Evolutionary conservation across 768 basidiomycete genomes (phyloP), one percentile per base, ranked within the genome.

Genomic region (Rubroboletus satanas): DNA sequence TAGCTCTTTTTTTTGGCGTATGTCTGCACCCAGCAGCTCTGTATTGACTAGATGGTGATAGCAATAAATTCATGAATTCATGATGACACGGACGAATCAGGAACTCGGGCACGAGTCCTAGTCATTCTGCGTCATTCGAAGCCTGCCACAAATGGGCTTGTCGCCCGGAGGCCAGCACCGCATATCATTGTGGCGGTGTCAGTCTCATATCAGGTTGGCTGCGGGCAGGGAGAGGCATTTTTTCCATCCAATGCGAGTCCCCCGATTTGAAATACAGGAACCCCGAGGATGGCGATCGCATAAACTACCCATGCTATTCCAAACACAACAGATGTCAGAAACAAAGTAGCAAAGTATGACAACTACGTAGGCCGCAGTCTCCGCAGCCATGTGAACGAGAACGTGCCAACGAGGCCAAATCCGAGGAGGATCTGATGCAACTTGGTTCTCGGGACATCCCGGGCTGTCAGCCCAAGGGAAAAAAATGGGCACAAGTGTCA

Each of bases 331-430:
- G 29, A 21, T 0, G 7, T 52, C 51, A 58, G 5, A 59, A 53
- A 56, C 64, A 63, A 51, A 66, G 60, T 17, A 67, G 8, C 62
- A 64, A 37, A 55, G 48, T 18, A 51, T 56, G 8, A 62, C 21
- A 26, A 52, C 39, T 23, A 58, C 47, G 32, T 56, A 59, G 45
- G 56, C 55, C 21, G 56, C 47, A 5, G 54, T 45, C 35, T 60
- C 58, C 39, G 39, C 52, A 39, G 45, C 57, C 4, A 57, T 61
- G 61, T 46, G 56, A 33, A 49, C n/a, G 50, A 52, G 23, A 17
- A 51, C 29, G 31, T 21, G 37, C 39, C 12, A 48, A 26, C 26
- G 46, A 28, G 14, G 15, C 2, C 31, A 49, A 36, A 36, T 31
- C 41, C 45, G 23, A 14, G 54, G 49, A 45, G 54, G 49, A 45